Percentiles rank a stretch among this genome's conserved stretches.
Conservation (phyloP, 2,329 filamentous ascomycete species). For the Aspergillus uvarum region DNA sequence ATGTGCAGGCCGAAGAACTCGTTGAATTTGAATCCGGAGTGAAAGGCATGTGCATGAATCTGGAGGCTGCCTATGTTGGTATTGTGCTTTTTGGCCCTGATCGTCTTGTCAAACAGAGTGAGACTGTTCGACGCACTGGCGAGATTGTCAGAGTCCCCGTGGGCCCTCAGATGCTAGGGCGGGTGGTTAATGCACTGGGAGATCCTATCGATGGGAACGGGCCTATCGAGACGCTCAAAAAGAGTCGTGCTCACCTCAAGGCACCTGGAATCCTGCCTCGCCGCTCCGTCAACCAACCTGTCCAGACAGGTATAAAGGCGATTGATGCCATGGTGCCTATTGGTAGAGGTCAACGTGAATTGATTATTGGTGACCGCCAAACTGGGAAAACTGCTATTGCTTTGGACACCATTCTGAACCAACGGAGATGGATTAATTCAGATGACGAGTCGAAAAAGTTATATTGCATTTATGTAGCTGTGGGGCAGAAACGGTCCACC, state of each 20-base stretch:
- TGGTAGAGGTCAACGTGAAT: constrained; percentile 99
- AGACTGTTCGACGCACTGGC: constrained; percentile 99
- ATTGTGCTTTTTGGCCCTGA: constrained; percentile 99
- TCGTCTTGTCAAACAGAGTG: constrained; percentile 98
- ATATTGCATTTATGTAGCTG: constrained; percentile 98
- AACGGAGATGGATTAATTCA: constrained; percentile 96
- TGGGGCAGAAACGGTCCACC: constrained; percentile 99
- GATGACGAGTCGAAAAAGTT: constrained; percentile 95
- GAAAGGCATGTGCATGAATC: constrained; percentile 99
- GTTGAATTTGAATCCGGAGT: constrained; percentile 99
- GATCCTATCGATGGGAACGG: constrained; percentile 99
- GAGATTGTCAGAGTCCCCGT: constrained; percentile 97
- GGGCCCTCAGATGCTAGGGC: constrained; percentile 86
- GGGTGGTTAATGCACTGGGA: constrained; percentile 97
- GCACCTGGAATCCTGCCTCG: constrained; percentile 97
- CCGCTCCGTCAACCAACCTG: constrained; percentile 94
- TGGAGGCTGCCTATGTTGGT: constrained; percentile 99
- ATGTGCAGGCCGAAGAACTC: constrained; percentile 99
- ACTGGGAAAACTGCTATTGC: constrained; percentile 99
- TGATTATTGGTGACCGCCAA: constrained; percentile 99
- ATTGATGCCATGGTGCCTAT: constrained; percentile 99
- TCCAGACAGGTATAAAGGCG: constrained; percentile 99
- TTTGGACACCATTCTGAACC: constrained; percentile 97
- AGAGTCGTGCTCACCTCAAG: constrained; percentile 96
- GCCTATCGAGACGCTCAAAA: constrained; percentile 78